These are phyloP conservation scores for Chrysosporium keratinophilum DNA, from an alignment of 2,329 filamentous ascomycete genomes.

Conservation along the genomic window DNA sequence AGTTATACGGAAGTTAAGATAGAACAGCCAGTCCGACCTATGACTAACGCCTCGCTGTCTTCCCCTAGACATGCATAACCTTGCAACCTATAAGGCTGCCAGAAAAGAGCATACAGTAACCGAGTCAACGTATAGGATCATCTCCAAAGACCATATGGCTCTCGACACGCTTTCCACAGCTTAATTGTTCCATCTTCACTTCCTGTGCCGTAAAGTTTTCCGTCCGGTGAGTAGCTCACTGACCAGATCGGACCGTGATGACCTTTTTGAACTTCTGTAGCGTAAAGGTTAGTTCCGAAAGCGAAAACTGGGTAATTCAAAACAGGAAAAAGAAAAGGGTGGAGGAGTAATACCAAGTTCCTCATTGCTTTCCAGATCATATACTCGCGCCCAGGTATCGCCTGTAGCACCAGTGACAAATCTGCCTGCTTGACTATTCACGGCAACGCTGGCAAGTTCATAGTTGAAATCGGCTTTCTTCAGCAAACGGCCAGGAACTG, in stretches of 20 bases:
- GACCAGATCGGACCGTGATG: conserved; percentile 98
- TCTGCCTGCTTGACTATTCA: conserved; percentile 70
- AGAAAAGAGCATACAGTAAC: not conserved
- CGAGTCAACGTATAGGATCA: conserved; percentile 21
- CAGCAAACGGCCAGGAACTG: conserved; percentile 55
- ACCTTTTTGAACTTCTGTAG: conserved; percentile 77
- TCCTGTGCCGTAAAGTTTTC: conserved; percentile 89
- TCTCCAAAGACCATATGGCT: conserved; percentile 56
- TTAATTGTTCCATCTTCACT: conserved; percentile 98
- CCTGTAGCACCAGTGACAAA: conserved; percentile 83
- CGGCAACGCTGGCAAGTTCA: conserved; percentile 79
- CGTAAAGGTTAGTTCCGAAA: not conserved
- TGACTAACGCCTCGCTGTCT: conserved; percentile 9
- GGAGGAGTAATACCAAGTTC: conserved; percentile 54
- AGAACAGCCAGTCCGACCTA: not conserved
- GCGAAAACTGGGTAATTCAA: not conserved
- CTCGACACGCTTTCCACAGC: conserved; percentile 61
- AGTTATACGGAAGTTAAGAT: not conserved
- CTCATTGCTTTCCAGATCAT: conserved; percentile 71
- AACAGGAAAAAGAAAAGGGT: not conserved
- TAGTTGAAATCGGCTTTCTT: conserved; percentile 73
- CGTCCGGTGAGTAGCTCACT: conserved; percentile 85
- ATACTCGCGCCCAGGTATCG: conserved; percentile 94
- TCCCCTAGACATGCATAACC: conserved; percentile 1
- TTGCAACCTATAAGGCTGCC: not conserved